phyloP scores from a whole-genome alignment of 345 rosid genomes.

The Aquilaria sinensis region DNA sequence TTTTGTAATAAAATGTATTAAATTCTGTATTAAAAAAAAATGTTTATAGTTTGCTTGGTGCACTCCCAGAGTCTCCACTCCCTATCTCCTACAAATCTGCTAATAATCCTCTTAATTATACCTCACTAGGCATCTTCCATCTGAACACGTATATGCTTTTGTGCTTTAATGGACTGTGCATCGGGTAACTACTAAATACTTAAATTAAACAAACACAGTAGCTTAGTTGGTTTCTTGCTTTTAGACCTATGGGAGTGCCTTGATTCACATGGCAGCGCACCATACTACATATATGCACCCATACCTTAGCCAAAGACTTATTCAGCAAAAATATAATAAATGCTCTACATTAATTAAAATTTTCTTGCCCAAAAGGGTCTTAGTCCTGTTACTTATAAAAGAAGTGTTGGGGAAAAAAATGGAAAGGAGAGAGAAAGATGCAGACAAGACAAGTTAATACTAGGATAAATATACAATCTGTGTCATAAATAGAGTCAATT shows the following conservation, averaged over 20 bases:
- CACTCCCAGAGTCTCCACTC: no score
- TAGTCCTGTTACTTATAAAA: neutral
- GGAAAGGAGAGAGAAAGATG: neutral
- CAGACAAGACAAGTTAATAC: neutral
- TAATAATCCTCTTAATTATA: constrained; percentile 16
- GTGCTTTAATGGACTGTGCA: neutral
- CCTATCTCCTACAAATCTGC: neutral
- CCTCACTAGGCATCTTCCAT: constrained; percentile 12
- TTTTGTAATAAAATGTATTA: neutral
- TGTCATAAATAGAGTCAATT: no score
- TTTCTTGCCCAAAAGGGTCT: neutral
- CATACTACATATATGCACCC: constrained; percentile 3
- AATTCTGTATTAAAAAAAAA: neutral
- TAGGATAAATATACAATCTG: neutral
- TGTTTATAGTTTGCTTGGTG: neutral
- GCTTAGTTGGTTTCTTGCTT: constrained; percentile 27
- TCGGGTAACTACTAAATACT: constrained; percentile 11
- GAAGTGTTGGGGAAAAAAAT: neutral
- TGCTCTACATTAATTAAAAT: neutral
- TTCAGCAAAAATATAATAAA: neutral
- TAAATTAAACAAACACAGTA: constrained; percentile 12
- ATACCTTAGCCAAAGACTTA: neutral
- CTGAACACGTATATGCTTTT: no score
- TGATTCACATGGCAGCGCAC: constrained; percentile 22
- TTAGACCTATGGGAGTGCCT: constrained; percentile 17